Conservation (phyloP, 441 rosid genomes). For the Macaranga tanarius region DNA sequence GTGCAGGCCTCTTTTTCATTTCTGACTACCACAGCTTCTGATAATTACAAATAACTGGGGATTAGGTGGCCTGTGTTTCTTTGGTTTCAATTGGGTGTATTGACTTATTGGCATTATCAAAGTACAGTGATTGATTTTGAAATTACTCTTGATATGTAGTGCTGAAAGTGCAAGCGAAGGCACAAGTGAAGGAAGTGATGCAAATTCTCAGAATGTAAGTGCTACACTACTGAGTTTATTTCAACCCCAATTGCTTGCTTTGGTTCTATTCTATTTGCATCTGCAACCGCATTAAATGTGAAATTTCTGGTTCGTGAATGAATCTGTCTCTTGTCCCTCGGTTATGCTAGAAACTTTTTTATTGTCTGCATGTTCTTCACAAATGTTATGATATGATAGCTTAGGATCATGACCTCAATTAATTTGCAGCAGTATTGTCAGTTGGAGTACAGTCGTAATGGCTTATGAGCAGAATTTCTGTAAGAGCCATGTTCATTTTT, state of each 20-base stretch:
- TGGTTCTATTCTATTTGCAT: background rate
- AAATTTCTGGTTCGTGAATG: background rate
- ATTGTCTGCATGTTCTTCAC: background rate
- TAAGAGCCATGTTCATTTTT: background rate
- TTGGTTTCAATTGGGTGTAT: conserved; percentile 1
- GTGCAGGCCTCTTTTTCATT: background rate
- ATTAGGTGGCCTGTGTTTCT: background rate
- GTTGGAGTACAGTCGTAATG: background rate
- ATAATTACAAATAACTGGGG: no score
- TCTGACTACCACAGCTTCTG: background rate
- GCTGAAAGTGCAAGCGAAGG: conserved; percentile 90
- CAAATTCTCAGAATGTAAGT: conserved; percentile 79
- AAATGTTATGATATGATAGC: background rate
- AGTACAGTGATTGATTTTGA: conserved; percentile 30
- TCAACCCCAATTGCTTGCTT: background rate
- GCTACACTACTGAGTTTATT: conserved; percentile 14
- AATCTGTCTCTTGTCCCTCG: background rate
- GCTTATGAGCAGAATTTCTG: background rate
- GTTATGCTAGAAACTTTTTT: background rate
- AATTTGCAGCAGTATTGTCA: background rate
- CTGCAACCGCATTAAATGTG: background rate
- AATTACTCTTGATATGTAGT: conserved; percentile 43
- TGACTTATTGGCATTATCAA: conserved; percentile 12
- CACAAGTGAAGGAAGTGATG: conserved; percentile 94
- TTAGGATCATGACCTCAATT: background rate